phyloP scores from a whole-genome alignment of 2,329 filamentous ascomycete genomes.

The Nemania diffusa region DNA sequence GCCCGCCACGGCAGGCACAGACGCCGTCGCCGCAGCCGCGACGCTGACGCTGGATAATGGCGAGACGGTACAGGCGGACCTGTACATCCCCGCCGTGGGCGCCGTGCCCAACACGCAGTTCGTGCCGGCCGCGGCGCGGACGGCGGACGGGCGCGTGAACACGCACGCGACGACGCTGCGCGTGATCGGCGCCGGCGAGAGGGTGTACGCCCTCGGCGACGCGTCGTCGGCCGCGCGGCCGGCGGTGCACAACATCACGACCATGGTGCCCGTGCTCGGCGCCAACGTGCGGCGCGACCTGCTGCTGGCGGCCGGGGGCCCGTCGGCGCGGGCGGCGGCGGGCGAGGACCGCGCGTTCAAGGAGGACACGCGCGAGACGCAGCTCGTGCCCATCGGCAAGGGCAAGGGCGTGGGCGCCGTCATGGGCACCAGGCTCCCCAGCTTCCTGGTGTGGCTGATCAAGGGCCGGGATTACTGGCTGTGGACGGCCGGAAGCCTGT shows the following conservation, averaged over 20 bases:
- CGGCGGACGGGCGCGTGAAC: slow-evolving; percentile 52
- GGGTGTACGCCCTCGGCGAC: slow-evolving; percentile 61
- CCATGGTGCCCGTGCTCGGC: slow-evolving; percentile 55
- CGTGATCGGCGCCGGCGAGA: slow-evolving; percentile 46
- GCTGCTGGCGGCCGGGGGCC: slow-evolving; percentile 49
- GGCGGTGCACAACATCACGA: slow-evolving; percentile 56
- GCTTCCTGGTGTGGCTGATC: slow-evolving; percentile 59
- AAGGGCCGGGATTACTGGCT: slow-evolving; percentile 64
- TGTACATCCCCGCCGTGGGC: slow-evolving; percentile 61
- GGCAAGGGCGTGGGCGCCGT: slow-evolving; percentile 57
- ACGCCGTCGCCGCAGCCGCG: slow-evolving; percentile 43
- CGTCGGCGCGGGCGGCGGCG: slow-evolving; percentile 37
- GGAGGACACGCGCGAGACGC: slow-evolving; percentile 57
- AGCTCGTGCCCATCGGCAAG: slow-evolving; percentile 59
- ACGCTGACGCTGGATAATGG: slow-evolving; percentile 55
- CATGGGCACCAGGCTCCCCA: slow-evolving; percentile 56
- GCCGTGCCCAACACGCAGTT: slow-evolving; percentile 56
- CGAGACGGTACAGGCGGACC: slow-evolving; percentile 53
- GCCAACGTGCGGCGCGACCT: slow-evolving; percentile 62
- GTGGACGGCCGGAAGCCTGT: slow-evolving; percentile 58
- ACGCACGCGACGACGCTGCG: slow-evolving; percentile 53
- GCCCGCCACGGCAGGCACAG: slow-evolving; percentile 47
- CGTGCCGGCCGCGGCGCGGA: slow-evolving; percentile 47
- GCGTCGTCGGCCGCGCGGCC: slow-evolving; percentile 53
- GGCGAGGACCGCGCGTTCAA: slow-evolving; percentile 51